A percentile compares a stretch with the other conserved stretches of the same genome.
Conservation (phyloP, 2,329 filamentous ascomycete species). For the Claviceps pusilla region DNA sequence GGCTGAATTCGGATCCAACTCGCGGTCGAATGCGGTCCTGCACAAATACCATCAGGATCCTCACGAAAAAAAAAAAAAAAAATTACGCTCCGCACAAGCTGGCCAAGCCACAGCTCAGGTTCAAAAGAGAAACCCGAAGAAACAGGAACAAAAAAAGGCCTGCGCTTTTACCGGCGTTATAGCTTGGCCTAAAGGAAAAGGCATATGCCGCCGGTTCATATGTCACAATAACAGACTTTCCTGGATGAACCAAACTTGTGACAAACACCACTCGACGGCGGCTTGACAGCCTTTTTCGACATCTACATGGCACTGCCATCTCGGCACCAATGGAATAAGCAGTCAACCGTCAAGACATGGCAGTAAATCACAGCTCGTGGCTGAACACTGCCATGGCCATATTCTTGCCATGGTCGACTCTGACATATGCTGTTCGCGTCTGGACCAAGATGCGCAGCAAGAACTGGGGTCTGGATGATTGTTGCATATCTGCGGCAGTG, state of each 20-base stretch:
- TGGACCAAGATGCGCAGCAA: slow-evolving; percentile 7
- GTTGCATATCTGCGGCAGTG: slow-evolving; percentile 2
- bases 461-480: slow-evolving; percentile 7
- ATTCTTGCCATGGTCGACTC: slow-evolving; percentile 6
- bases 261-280: not conserved
- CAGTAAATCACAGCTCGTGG: slow-evolving; percentile 5
- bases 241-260: not conserved
- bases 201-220: not conserved
- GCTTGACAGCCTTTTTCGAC: not conserved
- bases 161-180: not conserved
- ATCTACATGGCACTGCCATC: slow-evolving; percentile 1
- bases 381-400: slow-evolving; percentile 6
- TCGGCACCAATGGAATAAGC: not conserved
- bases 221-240: not conserved
- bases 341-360: slow-evolving; percentile 1
- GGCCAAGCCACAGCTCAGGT: not conserved
- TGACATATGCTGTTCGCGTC: slow-evolving; percentile 4
- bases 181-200: not conserved
- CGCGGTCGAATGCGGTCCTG: not conserved
- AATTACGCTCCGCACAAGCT: no score
- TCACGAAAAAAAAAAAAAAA: not conserved
- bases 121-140: not conserved
- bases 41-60: not conserved
- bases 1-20: not conserved
- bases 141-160: no score